Conservation (phyloP, 495 filamentous ascomycete species). For the Copromyces sp. region DNA sequence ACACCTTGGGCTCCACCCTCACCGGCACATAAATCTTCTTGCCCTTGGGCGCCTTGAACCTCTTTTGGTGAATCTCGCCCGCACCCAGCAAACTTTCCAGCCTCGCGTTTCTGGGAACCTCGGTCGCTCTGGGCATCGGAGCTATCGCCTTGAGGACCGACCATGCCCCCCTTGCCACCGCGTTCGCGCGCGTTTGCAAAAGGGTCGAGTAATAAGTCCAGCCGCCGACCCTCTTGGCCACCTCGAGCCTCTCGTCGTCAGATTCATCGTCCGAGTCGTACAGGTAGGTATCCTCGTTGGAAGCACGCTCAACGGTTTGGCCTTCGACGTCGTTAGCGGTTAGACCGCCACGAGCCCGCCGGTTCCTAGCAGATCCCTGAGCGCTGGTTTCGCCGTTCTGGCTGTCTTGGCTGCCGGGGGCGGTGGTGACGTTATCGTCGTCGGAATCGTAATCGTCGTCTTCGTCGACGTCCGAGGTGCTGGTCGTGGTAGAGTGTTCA, state of each 20-base stretch:
- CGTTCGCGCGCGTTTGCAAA: conserved; percentile 21
- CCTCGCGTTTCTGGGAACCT: conserved; percentile 43
- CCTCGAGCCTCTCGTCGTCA: conserved; percentile 58
- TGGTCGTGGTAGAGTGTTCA: conserved; percentile 58
- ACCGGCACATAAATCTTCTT: conserved; percentile 93
- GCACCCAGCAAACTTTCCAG: conserved; percentile 35
- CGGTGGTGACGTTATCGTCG: conserved; percentile 25
- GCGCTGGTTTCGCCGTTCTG: conserved; percentile 28
- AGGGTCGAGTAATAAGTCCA: conserved; percentile 56
- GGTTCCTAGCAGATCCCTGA: conserved; percentile 27
- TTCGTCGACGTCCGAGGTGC: conserved; percentile 66
- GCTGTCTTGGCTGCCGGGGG: neutral
- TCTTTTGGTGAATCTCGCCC: conserved; percentile 46
- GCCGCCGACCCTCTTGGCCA: conserved; percentile 61
- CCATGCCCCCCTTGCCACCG: conserved; percentile 27
- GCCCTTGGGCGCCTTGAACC: conserved; percentile 79
- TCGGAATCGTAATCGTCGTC: conserved; percentile 51
- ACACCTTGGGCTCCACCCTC: conserved; percentile 94
- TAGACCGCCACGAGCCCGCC: conserved; percentile 23
- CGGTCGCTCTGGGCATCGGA: conserved; percentile 51
- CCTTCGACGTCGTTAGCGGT: conserved; percentile 35
- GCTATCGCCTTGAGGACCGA: conserved; percentile 39
- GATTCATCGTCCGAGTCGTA: conserved; percentile 89
- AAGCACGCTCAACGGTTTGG: conserved; percentile 34
- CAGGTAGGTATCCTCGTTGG: conserved; percentile 64